These are phyloP conservation scores for Symmetrospora coprosmae DNA, from an alignment of 768 basidiomycete genomes.

Conservation along the genomic window DNA sequence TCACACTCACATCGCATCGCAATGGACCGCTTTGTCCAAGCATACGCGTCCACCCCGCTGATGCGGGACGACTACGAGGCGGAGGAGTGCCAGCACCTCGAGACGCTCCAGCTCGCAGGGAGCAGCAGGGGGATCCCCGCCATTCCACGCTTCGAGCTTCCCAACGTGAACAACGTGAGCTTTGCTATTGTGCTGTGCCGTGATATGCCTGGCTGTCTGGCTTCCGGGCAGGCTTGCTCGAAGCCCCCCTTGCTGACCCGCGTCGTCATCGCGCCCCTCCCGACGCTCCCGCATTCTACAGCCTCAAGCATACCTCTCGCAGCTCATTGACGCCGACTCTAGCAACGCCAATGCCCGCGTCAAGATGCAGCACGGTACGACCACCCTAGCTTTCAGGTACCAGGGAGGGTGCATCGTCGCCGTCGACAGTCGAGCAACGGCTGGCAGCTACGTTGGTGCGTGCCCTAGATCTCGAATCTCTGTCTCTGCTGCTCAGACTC, in stretches of 20 bases:
- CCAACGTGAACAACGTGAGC: slow-evolving; percentile 18
- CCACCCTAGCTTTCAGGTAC: slow-evolving; percentile 92
- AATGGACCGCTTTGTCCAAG: slow-evolving; percentile 15
- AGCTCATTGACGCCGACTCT: slow-evolving; percentile 21
- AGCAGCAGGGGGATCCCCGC: not conserved
- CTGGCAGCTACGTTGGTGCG: slow-evolving; percentile 89
- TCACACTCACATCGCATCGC: not conserved
- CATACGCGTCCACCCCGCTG: not conserved
- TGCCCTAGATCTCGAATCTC: slow-evolving; percentile 21
- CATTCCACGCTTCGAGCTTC: slow-evolving; percentile 16
- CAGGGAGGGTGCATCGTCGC: slow-evolving; percentile 96
- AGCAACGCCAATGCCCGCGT: slow-evolving; percentile 65
- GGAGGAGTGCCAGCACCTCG: not conserved
- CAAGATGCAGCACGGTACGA: slow-evolving; percentile 97
- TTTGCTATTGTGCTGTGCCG: no score
- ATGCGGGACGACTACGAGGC: slow-evolving; percentile 1
- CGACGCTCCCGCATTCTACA: no score
- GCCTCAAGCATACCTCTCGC: slow-evolving; percentile 16
- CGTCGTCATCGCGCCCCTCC: no score
- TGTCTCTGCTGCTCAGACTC: not conserved
- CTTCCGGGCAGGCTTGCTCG: no score
- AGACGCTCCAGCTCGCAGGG: not conserved
- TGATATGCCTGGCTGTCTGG: no score
- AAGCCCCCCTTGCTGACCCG: no score
- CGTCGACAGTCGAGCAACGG: slow-evolving; percentile 95